Evolutionary conservation across 176 grass and related monocot genomes (phyloP), one percentile per base, ranked within the genome.

Genomic region (Panicum miliaceum): DNA sequence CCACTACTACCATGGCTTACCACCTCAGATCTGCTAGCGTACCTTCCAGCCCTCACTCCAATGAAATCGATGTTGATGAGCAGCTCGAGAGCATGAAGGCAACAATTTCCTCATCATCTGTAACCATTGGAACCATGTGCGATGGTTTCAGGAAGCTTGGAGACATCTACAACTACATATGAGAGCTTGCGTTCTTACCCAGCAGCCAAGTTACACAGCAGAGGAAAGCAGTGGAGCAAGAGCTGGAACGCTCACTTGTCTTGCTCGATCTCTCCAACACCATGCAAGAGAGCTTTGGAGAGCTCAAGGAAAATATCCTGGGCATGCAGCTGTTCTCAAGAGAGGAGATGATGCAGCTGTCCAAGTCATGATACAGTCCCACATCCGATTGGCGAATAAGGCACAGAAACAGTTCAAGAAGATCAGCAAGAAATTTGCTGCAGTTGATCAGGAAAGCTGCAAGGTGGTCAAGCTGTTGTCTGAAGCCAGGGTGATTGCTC

Each of bases 1-100:
- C 67, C 60, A 40, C 42, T 76, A 6, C 36, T 47, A 12, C 43
- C 29, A 90, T 92, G 91, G 91, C 77, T 77, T 84, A 35, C 85
- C 91, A 90, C 40, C 15, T 75, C 3, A 87, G 83, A 77, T 88
- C 86, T 7, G 45, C 46, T 4, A 88, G 86, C 6, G 22, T 79
- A 50, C 83, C 86, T 45, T 81, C 79, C 2, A 82, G 78, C 14
- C 67, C 82, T 41, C 15, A 60, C 60, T 81, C 72, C 6, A n/a
- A 50, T 0, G 19, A 68, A 68, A 62, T 47, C 7, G 35, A 64
- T 5, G 29, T 68, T 4, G 57, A 91, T 12, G 77, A 82, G 16
- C 71, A 79, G 78, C 57, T 86, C 62, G 61, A 76, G 6, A 88
- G 38, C 16, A 5, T 90, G 7, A 79, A 48, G 46, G 10, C 36